Evolutionary conservation across 2,329 filamentous ascomycete species (phyloP).

Genomic region (Neodidymelliopsis sp.): DNA sequence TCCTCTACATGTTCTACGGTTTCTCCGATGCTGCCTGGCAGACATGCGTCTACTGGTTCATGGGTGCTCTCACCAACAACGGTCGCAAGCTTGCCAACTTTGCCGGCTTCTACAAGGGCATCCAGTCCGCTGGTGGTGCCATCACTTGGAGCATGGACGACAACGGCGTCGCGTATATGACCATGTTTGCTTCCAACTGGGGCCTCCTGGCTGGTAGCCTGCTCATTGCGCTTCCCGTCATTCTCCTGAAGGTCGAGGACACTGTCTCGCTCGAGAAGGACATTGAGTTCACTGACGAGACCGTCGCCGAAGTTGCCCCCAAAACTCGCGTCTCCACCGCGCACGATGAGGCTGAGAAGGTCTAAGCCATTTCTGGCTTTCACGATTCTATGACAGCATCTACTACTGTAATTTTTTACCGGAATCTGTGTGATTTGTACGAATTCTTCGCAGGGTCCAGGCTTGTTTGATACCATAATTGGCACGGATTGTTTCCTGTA

Average conservation of each 20-base stretch:
- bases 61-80: constrained; percentile 93
- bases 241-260: constrained; percentile 81
- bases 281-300: constrained; percentile 85
- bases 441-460: constrained; percentile 6
- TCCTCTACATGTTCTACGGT: constrained; percentile 89
- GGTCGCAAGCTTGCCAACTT: constrained; percentile 91
- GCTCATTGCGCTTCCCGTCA: constrained; percentile 78
- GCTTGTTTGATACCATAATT: constrained; percentile 31
- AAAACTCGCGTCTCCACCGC: constrained; percentile 29
- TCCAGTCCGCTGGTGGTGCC: constrained; percentile 86
- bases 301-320: constrained; percentile 69
- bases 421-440: constrained; percentile 15
- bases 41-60: constrained; percentile 92
- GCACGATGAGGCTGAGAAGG: constrained; percentile 38
- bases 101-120: constrained; percentile 87
- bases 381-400: constrained; percentile 16
- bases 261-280: constrained; percentile 83
- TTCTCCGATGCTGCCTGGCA: constrained; percentile 92
- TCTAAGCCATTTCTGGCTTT: constrained; percentile 21
- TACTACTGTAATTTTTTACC: constrained; percentile 18
- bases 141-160: constrained; percentile 77
- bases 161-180: constrained; percentile 66
- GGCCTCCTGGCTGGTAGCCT: constrained; percentile 76
- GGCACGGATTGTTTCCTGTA: constrained; percentile 26
- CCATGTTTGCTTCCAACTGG: constrained; percentile 79